phyloP scores from a whole-genome alignment of 1,139 yeast genomes.

The Debaryomycetaceae sp. region DNA sequence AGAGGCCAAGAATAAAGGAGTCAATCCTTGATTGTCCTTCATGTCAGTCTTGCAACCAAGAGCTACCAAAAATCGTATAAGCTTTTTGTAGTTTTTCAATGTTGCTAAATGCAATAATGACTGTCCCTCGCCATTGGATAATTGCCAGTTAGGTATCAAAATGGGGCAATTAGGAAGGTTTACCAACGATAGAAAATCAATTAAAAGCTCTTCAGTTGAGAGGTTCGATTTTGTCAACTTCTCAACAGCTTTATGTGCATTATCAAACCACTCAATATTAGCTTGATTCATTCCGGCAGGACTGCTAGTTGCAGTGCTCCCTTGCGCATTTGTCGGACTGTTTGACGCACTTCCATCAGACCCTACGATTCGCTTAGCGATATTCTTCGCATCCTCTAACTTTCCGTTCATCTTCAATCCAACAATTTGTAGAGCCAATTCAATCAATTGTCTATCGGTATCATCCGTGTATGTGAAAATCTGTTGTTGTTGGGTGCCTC shows the following conservation, averaged over 20 bases:
- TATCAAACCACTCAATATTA: conserved; percentile 45
- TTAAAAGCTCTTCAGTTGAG: conserved; percentile 55
- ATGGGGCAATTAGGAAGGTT: conserved; percentile 62
- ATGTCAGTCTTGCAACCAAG: conserved; percentile 79
- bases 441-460: conserved; percentile 87
- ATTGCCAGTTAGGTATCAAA: conserved; percentile 71
- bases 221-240: conserved; percentile 46
- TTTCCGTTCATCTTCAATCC: conserved; percentile 94
- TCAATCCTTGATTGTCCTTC: conserved; percentile 74
- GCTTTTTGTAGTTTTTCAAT: conserved; percentile 61
- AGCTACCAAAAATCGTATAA: conserved; percentile 62
- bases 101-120: conserved; percentile 83
- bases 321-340: not conserved
- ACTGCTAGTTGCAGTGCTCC: not conserved
- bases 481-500: conserved; percentile 43
- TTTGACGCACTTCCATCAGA: conserved; percentile 2
- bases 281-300: conserved; percentile 15
- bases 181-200: conserved; percentile 62
- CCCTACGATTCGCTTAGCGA: conserved; percentile 82
- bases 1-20: conserved; percentile 86
- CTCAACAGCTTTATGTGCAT: conserved; percentile 45
- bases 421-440: conserved; percentile 87
- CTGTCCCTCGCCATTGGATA: conserved; percentile 80
- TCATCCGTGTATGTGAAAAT: conserved; percentile 89
- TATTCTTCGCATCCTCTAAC: conserved; percentile 86